A percentile compares a stretch with the other conserved stretches of the same genome.
These are phyloP conservation scores for Citrus hindsii DNA, from an alignment of 345 rosid species.

Conservation along the genomic window DNA sequence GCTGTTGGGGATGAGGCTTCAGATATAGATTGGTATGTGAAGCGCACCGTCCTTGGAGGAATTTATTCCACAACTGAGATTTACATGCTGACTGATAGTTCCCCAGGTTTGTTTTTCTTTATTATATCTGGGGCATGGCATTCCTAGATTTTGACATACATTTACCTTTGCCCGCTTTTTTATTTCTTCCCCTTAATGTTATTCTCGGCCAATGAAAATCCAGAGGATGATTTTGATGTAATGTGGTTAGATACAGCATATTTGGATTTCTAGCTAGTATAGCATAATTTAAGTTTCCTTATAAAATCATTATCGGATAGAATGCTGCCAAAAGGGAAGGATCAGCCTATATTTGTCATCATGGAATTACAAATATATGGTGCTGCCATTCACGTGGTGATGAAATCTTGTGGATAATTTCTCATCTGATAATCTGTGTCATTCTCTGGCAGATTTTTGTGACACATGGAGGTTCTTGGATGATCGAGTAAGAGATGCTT, in stretches of 20 bases:
- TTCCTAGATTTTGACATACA: neutral
- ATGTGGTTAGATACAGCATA: neutral
- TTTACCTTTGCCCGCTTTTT: neutral
- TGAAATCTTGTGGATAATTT: neutral
- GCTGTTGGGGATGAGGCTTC: slow-evolving; percentile 71
- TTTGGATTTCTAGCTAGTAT: neutral
- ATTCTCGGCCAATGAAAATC: neutral
- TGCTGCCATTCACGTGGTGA: neutral
- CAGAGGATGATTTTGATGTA: neutral
- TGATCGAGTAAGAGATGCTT: slow-evolving; percentile 82
- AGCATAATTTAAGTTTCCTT: neutral
- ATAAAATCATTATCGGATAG: neutral
- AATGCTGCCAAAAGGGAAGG: neutral
- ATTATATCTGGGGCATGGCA: neutral
- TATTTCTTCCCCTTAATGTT: neutral
- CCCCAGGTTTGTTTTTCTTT: slow-evolving; percentile 52
- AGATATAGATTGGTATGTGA: slow-evolving; percentile 84
- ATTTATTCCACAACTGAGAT: slow-evolving; percentile 92
- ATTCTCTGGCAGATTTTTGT: slow-evolving; percentile 44
- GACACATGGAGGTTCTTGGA: slow-evolving; percentile 87
- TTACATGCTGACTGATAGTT: slow-evolving; percentile 92
- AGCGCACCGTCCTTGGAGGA: slow-evolving; percentile 88
- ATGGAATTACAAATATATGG: neutral
- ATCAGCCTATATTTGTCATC: neutral
- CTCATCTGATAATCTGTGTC: slow-evolving; percentile 5